Conservation (phyloP, 345 rosid species). For the Cardamine occulta region DNA sequence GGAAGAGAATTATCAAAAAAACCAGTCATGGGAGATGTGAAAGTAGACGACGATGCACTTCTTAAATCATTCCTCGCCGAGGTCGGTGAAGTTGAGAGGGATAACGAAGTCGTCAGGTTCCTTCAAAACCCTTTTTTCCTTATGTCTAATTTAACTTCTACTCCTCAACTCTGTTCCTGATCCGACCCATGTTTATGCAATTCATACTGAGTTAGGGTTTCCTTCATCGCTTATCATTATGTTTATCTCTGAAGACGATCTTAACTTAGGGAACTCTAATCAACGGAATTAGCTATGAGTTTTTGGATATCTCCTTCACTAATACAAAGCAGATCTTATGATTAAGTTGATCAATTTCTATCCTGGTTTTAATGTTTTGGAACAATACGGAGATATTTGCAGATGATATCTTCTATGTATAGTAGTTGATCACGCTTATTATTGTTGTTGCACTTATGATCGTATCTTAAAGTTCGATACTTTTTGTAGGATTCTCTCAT, state of each 20-base stretch:
- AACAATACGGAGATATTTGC: neutral
- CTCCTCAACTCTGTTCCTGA: slow-evolving; percentile 9
- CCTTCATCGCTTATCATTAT: neutral
- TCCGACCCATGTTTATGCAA: slow-evolving; percentile 15
- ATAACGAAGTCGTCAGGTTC: slow-evolving; percentile 93
- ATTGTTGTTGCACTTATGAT: slow-evolving; percentile 1
- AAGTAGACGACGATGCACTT: slow-evolving; percentile 70
- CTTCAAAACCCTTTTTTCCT: slow-evolving; percentile 7
- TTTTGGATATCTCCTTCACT: neutral
- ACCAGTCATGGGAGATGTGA: slow-evolving; percentile 57
- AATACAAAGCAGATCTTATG: slow-evolving; percentile 17
- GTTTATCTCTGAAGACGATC: neutral
- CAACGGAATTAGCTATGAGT: neutral
- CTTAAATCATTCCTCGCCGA: slow-evolving; percentile 95
- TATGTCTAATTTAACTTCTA: slow-evolving; percentile 7
- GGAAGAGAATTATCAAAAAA: slow-evolving; percentile 12
- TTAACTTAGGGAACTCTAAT: slow-evolving; percentile 8
- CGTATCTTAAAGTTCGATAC: neutral
- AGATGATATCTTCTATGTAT: neutral
- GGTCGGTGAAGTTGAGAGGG: slow-evolving; percentile 95
- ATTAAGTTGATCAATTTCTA: neutral
- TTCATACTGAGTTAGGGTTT: slow-evolving; percentile 45
- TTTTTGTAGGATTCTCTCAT: slow-evolving; percentile 80
- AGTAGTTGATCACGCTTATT: neutral
- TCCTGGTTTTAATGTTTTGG: neutral